These are phyloP conservation scores for Pseudogymnoascus sp. DNA, from an alignment of 2,329 filamentous ascomycete species.

Conservation along the genomic window DNA sequence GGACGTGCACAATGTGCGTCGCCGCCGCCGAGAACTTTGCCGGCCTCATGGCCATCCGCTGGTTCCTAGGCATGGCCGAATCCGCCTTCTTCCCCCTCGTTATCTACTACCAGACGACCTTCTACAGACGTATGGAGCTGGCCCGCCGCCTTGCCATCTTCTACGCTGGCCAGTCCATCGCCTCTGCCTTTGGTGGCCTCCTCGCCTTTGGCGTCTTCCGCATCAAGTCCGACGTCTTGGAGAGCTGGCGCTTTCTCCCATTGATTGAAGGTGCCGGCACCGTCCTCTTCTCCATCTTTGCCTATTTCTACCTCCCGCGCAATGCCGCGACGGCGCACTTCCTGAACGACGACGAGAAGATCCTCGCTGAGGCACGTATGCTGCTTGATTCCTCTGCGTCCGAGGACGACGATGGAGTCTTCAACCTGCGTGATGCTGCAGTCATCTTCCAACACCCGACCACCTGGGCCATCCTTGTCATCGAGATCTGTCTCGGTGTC, in stretches of 20 bases:
- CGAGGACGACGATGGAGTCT: conserved; percentile 23
- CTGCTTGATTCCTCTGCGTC: conserved; percentile 58
- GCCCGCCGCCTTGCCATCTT: conserved; percentile 65
- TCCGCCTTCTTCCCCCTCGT: conserved; percentile 64
- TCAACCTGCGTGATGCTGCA: conserved; percentile 27
- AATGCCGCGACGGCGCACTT: conserved; percentile 26
- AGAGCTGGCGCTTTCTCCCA: conserved; percentile 46
- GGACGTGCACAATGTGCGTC: conserved; percentile 54
- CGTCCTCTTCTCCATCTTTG: conserved; percentile 28
- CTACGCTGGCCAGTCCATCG: conserved; percentile 70
- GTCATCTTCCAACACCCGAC: conserved; percentile 43
- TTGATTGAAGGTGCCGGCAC: conserved; percentile 36
- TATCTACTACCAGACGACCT: conserved; percentile 49
- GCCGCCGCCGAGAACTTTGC: conserved; percentile 52
- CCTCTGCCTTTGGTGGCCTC: conserved; percentile 51
- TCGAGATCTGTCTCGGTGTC: conserved; percentile 54
- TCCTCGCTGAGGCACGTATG: conserved; percentile 54
- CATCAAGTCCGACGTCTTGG: conserved; percentile 40
- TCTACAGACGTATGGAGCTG: conserved; percentile 65
- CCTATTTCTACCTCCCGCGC: conserved; percentile 31
- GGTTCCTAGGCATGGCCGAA: conserved; percentile 64
- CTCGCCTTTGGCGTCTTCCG: conserved; percentile 41
- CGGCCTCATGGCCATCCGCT: conserved; percentile 59
- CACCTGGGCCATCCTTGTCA: conserved; percentile 38
- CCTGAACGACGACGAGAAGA: conserved; percentile 27